A percentile compares a stretch with the other conserved stretches of the same genome.
Conservation (phyloP, 768 basidiomycete species). For the Crepidotus variabilis region DNA sequence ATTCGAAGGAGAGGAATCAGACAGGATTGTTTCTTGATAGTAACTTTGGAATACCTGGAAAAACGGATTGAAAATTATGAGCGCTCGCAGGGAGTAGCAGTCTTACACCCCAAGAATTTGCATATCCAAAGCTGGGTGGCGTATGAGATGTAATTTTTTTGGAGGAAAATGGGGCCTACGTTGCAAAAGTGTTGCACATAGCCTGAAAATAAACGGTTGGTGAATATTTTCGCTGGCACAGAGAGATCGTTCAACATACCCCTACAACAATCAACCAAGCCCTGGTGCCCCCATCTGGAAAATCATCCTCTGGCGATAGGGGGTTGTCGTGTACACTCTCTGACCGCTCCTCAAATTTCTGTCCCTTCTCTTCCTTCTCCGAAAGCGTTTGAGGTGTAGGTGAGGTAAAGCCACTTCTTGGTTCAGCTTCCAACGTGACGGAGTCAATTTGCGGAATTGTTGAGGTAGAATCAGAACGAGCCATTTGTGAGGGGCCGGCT, state of each 20-base stretch:
- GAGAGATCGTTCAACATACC: slow-evolving; percentile 22
- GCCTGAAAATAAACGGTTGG: slow-evolving; percentile 23
- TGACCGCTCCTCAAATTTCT: too few species aligned
- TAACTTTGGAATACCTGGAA: slow-evolving; percentile 69
- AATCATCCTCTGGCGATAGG: slow-evolving; percentile 19
- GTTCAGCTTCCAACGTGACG: too few species aligned
- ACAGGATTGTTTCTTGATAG: slow-evolving; percentile 54
- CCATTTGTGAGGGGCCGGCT: too few species aligned
- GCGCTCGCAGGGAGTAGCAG: not conserved
- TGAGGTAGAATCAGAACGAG: too few species aligned
- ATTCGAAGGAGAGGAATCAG: slow-evolving; percentile 48
- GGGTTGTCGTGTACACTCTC: too few species aligned
- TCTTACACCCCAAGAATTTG: slow-evolving; percentile 72
- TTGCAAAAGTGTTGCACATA: slow-evolving; percentile 43
- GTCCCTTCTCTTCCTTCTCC: too few species aligned
- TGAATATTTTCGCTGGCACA: not conserved
- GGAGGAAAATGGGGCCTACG: slow-evolving; percentile 29
- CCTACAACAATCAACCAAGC: slow-evolving; percentile 44
- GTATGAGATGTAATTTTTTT: slow-evolving; percentile 8
- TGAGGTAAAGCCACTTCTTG: too few species aligned
- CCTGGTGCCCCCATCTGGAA: slow-evolving; percentile 39
- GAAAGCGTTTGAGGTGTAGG: too few species aligned
- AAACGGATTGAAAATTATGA: not conserved
- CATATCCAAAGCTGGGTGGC: slow-evolving; percentile 53
- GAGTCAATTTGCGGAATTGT: too few species aligned